phyloP scores from a whole-genome alignment of 2,329 filamentous ascomycete genomes.

The Myrmaecium sp. region DNA sequence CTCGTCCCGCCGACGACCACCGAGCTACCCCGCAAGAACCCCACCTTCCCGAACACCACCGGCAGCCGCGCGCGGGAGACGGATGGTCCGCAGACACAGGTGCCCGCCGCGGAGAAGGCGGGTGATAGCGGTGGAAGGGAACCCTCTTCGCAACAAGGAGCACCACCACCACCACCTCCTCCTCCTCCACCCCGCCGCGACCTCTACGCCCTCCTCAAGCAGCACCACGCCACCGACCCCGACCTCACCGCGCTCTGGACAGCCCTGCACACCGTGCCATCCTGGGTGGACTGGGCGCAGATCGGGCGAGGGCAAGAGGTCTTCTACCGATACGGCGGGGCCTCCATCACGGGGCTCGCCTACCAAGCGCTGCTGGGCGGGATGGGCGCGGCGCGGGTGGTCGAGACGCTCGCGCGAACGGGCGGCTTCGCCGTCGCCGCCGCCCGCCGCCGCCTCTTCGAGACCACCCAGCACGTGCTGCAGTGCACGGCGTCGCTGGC shows the following conservation, averaged over 20 bases:
- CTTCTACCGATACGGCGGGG: conserved; percentile 59
- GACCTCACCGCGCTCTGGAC: conserved; percentile 44
- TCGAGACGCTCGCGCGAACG: conserved; percentile 57
- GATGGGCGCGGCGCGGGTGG: conserved; percentile 55
- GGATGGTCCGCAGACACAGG: conserved; percentile 5
- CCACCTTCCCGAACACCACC: conserved; percentile 12
- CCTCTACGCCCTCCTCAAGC: conserved; percentile 43
- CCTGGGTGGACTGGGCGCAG: conserved; percentile 66
- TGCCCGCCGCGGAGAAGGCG: conserved; percentile 14
- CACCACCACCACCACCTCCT: too few relatives aligned
- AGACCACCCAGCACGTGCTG: conserved; percentile 61
- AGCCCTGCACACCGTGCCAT: conserved; percentile 48
- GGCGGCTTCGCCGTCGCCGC: conserved; percentile 56
- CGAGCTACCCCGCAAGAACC: conserved; percentile 22
- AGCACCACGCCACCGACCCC: conserved; percentile 40
- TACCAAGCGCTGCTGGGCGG: conserved; percentile 52
- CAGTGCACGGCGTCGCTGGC: conserved; percentile 50
- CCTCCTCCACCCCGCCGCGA: conserved; percentile 33
- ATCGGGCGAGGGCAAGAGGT: conserved; percentile 58
- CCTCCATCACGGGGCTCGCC: conserved; percentile 45
- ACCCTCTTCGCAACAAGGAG: too few relatives aligned
- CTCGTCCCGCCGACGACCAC: conserved; percentile 34
- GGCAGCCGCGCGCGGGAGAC: conserved; percentile 10
- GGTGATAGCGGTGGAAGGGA: too few relatives aligned
- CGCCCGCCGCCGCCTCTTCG: conserved; percentile 47